These are phyloP conservation scores for Trametes punicea DNA, from an alignment of 768 basidiomycete genomes.

Conservation along the genomic window DNA sequence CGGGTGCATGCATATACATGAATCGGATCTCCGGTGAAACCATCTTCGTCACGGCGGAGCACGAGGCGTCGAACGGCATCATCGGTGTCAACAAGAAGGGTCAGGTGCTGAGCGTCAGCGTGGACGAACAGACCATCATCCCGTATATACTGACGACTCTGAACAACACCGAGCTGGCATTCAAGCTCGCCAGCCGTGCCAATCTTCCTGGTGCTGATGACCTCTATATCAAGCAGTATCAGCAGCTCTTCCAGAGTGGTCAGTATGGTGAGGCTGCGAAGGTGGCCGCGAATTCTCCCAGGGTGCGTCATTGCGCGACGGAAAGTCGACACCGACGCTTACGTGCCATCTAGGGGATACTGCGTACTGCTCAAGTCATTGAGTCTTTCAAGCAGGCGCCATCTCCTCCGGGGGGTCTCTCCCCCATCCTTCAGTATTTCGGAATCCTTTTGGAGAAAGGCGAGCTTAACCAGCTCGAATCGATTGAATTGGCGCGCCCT, in stretches of 20 bases:
- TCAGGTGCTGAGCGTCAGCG: constrained; percentile 93
- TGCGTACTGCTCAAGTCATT: constrained; percentile 92
- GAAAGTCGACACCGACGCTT: not conserved
- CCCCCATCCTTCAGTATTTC: constrained; percentile 97
- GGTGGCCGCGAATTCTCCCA: constrained; percentile 94
- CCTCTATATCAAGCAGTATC: constrained; percentile 91
- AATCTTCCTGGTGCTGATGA: constrained; percentile 98
- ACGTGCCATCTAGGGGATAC: constrained; percentile 62
- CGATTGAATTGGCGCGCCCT: constrained; percentile 91
- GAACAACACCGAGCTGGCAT: constrained; percentile 96
- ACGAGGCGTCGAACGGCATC: constrained; percentile 91
- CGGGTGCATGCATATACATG: constrained; percentile 98
- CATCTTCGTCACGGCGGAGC: constrained; percentile 97
- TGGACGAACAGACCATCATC: constrained; percentile 94
- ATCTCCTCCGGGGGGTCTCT: constrained; percentile 83
- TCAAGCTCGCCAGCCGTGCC: constrained; percentile 94
- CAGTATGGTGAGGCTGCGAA: constrained; percentile 95
- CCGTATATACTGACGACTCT: constrained; percentile 92
- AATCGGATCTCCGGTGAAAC: constrained; percentile 99
- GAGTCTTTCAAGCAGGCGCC: constrained; percentile 97
- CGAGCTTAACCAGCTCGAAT: constrained; percentile 94
- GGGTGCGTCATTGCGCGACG: constrained; percentile 41
- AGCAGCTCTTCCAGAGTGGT: constrained; percentile 82
- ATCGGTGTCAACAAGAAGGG: constrained; percentile 99
- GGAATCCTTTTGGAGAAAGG: constrained; percentile 98